These are phyloP conservation scores for Coemansia sp. DNA, from an alignment of 192 early-diverging fungal genomes.

Conservation along the genomic window DNA sequence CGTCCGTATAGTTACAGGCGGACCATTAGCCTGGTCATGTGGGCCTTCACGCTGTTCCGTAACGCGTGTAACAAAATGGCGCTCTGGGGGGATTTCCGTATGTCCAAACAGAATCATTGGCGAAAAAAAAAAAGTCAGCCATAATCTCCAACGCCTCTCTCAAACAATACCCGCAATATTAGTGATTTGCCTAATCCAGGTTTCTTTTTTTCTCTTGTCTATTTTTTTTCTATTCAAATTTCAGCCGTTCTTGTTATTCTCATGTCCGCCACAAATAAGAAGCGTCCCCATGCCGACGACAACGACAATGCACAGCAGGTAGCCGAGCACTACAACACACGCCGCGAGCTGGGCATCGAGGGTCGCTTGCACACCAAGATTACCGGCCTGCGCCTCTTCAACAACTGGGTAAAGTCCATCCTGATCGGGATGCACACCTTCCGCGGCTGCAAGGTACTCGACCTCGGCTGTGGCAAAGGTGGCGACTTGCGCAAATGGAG, in stretches of 20 bases:
- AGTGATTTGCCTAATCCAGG: neutral
- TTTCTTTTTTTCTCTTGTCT: neutral
- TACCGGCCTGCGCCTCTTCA: slow-evolving; percentile 83
- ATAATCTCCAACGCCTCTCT: neutral
- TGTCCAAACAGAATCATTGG: neutral
- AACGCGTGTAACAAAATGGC: no score
- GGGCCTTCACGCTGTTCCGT: no score
- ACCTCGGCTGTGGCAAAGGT: slow-evolving; percentile 93
- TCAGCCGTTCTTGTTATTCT: neutral
- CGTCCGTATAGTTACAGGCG: no score
- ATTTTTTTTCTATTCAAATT: neutral
- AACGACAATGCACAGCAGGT: slow-evolving; percentile 51
- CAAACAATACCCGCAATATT: neutral
- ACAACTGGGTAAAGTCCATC: slow-evolving; percentile 96
- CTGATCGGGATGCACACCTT: slow-evolving; percentile 72
- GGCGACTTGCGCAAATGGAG: slow-evolving; percentile 84
- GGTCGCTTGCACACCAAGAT: slow-evolving; percentile 80
- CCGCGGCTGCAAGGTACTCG: slow-evolving; percentile 66
- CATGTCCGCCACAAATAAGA: neutral
- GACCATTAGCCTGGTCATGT: no score
- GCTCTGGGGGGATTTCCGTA: neutral
- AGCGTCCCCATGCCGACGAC: neutral
- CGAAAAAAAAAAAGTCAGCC: neutral
- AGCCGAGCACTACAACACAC: slow-evolving; percentile 80
- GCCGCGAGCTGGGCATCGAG: slow-evolving; percentile 73